phyloP scores from a whole-genome alignment of 23 red algal genomes.

The Chondrus crispus region DNA sequence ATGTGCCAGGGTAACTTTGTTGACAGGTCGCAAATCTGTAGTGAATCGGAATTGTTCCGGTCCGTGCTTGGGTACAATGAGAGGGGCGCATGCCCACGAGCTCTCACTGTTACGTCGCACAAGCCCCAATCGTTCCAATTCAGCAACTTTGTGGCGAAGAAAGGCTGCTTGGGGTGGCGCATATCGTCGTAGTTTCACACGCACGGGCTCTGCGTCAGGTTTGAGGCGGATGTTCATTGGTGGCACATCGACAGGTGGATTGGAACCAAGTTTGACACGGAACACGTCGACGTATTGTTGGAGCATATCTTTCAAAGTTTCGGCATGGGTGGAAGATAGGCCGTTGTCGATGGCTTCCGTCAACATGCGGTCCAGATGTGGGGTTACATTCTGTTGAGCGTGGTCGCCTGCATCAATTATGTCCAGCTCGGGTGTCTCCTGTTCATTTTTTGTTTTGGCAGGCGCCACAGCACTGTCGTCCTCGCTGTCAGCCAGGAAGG shows the following conservation, averaged over 20 bases:
- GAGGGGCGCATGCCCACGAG: neutral
- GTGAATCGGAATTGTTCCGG: neutral
- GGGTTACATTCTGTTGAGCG: no score
- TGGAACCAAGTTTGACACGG: neutral
- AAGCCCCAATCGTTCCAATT: neutral
- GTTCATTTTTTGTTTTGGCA: no score
- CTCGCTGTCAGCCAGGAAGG: no score
- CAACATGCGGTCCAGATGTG: neutral
- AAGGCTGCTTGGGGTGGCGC: neutral
- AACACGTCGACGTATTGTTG: neutral
- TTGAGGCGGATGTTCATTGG: neutral
- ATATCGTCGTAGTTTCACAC: neutral
- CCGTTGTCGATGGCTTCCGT: slow-evolving; percentile 3
- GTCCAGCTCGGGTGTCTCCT: no score
- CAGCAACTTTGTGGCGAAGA: neutral
- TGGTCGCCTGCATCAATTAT: no score
- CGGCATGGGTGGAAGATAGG: neutral
- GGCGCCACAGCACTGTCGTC: no score
- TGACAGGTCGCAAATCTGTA: neutral
- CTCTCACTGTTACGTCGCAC: neutral
- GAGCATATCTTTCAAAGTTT: neutral
- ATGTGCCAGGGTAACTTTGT: neutral
- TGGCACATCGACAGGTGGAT: neutral
- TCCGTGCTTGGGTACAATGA: neutral
- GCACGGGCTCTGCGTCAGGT: neutral